These are phyloP conservation scores for Aegilops longissima DNA, from an alignment of 176 grass and related monocot genomes.

Conservation along the genomic window DNA sequence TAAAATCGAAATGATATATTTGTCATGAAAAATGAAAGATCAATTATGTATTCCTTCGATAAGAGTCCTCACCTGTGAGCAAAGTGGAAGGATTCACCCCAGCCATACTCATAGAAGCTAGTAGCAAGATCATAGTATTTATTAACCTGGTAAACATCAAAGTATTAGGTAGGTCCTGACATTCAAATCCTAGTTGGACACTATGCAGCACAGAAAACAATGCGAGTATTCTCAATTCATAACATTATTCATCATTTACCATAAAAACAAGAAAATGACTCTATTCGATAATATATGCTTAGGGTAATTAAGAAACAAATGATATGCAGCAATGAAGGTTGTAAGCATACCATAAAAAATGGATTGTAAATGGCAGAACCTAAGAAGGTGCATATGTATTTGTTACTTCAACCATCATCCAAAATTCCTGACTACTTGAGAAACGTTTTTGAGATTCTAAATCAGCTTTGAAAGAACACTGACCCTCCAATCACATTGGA, in stretches of 20 bases:
- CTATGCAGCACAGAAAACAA: background rate
- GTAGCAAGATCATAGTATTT: conserved; percentile 99
- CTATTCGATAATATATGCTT: background rate
- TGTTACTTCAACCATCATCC: background rate
- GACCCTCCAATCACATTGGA: background rate
- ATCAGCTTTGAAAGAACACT: background rate
- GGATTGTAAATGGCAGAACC: background rate
- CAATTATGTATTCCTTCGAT: background rate
- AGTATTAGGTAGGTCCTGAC: conserved; percentile 5
- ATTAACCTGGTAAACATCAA: conserved; percentile 66
- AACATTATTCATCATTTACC: background rate
- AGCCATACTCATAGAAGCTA: conserved; percentile 99
- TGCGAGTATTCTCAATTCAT: background rate
- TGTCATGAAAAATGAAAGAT: background rate
- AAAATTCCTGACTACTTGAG: background rate
- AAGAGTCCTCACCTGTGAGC: conserved; percentile 70
- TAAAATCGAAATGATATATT: background rate
- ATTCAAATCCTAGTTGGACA: background rate
- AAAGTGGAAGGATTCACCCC: conserved; percentile 99
- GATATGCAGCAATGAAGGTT: background rate
- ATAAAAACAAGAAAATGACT: background rate
- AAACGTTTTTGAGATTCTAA: background rate
- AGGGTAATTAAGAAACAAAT: conserved; percentile 5
- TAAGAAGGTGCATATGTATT: background rate
- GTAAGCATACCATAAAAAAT: background rate